Evolutionary conservation across 805 yeast species (phyloP).

Genomic region (Wickerhamiella azyma): DNA sequence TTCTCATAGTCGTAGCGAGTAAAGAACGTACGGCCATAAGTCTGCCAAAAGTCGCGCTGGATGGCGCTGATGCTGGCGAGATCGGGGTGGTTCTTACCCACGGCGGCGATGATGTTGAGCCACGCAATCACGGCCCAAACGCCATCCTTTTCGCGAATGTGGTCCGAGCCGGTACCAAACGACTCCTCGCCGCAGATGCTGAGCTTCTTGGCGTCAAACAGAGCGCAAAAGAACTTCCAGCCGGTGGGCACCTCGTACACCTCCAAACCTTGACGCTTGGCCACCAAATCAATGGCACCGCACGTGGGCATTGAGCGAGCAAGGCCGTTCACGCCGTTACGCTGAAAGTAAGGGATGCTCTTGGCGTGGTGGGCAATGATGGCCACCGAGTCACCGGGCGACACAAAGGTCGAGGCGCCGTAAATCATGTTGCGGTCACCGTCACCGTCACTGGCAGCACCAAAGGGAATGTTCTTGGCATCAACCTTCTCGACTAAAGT

Average conservation of each 20-base stretch:
- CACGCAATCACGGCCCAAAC: constrained; percentile 96
- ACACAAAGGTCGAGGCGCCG: constrained; percentile 86
- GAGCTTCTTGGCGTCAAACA: constrained; percentile 83
- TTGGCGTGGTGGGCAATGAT: constrained; percentile 87
- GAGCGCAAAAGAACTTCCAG: constrained; percentile 95
- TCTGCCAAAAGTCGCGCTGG: constrained; percentile 76
- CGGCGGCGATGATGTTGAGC: constrained; percentile 87
- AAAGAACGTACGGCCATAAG: constrained; percentile 93
- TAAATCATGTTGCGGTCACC: constrained; percentile 98
- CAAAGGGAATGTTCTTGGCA: constrained; percentile 65
- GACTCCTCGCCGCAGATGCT: constrained; percentile 98
- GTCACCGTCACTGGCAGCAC: constrained; percentile 99
- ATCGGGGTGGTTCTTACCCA: constrained; percentile 44
- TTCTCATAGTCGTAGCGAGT: constrained; percentile 91
- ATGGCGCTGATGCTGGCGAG: constrained; percentile 62
- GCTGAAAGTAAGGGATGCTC: constrained; percentile 81
- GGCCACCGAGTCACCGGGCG: constrained; percentile 98
- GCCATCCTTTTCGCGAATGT: constrained; percentile 95
- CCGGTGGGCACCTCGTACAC: constrained; percentile 97
- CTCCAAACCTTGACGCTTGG: constrained; percentile 55
- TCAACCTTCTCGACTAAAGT: constrained; percentile 84
- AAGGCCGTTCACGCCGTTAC: constrained; percentile 76
- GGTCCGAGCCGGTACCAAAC: constrained; percentile 96
- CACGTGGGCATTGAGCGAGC: constrained; percentile 98
- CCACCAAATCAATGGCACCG: constrained; percentile 86